Conservation (phyloP, 257 asterid species). For the Solanum virginianum region DNA sequence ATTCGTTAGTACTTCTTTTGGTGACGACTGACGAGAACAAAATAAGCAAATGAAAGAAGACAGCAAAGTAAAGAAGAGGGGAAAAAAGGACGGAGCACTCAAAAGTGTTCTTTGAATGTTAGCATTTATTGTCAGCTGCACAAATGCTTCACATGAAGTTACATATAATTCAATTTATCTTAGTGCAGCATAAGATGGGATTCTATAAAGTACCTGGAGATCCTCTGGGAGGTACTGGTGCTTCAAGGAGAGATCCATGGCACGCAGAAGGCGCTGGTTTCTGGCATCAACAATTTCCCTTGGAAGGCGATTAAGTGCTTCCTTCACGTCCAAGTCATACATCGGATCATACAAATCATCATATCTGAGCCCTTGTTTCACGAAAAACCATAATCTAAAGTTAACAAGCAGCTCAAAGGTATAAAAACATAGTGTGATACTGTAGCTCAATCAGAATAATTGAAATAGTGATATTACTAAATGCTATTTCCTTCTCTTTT, state of each 20-base stretch:
- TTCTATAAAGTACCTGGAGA: conserved; percentile 40
- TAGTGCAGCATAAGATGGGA: not conserved
- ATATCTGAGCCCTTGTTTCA: conserved; percentile 54
- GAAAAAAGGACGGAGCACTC: not conserved
- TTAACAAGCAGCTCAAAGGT: not conserved
- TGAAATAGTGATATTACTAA: not conserved
- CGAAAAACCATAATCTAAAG: not conserved
- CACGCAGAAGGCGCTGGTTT: conserved; percentile 75
- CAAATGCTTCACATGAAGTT: not conserved
- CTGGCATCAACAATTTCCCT: conserved; percentile 76
- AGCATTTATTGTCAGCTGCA: not conserved
- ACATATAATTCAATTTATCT: not conserved
- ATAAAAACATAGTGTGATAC: not conserved
- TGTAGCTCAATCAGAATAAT: not conserved
- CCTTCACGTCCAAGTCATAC: conserved; percentile 78
- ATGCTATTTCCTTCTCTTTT: not conserved
- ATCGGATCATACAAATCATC: conserved; percentile 82
- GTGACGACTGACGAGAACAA: not conserved
- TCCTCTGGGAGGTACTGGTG: conserved; percentile 59
- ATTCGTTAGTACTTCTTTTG: not conserved
- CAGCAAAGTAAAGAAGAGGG: not conserved
- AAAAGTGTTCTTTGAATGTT: not conserved
- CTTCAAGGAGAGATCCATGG: conserved; percentile 91
- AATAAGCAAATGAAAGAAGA: not conserved
- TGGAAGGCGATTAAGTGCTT: conserved; percentile 84